These are phyloP conservation scores for Fusarium napiforme DNA, from an alignment of 2,329 filamentous ascomycete genomes.

Conservation along the genomic window DNA sequence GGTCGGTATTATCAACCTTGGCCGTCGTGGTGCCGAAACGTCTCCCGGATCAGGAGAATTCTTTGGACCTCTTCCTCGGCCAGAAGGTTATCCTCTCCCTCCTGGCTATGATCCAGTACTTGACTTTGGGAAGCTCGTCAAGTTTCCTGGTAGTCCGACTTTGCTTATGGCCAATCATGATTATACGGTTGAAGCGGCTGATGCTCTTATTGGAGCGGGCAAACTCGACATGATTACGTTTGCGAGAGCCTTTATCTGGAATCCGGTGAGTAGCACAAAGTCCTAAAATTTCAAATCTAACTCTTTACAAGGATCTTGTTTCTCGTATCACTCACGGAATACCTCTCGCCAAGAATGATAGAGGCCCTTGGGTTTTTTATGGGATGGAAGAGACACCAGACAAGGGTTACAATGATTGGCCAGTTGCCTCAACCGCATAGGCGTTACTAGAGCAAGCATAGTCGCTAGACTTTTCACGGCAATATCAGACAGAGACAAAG, in stretches of 20 bases:
- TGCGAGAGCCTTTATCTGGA: constrained; percentile 1
- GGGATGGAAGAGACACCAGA: not conserved
- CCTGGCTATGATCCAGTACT: constrained; percentile 1
- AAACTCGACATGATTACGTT: constrained; percentile 7
- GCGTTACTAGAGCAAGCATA: fast-evolving
- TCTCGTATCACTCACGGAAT: not conserved
- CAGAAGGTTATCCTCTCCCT: not conserved
- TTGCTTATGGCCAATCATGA: constrained; percentile 16
- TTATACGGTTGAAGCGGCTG: not conserved
- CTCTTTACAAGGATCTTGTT: not conserved
- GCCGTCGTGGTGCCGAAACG: not conserved
- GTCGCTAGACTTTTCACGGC: fast-evolving
- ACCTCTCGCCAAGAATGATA: not conserved
- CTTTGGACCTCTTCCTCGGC: not conserved
- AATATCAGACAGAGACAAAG: fast-evolving
- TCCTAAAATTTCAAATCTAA: not conserved
- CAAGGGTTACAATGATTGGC: constrained; percentile 19
- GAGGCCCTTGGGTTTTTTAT: not conserved
- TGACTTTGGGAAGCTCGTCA: constrained; percentile 3
- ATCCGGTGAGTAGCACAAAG: not conserved
- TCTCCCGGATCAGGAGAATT: not conserved
- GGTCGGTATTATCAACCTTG: constrained; percentile 1
- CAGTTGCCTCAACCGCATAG: not conserved
- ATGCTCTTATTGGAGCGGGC: not conserved
- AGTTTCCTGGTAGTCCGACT: not conserved